Conservation (phyloP, 768 basidiomycete species). For the Leucosporidium scottii region DNA sequence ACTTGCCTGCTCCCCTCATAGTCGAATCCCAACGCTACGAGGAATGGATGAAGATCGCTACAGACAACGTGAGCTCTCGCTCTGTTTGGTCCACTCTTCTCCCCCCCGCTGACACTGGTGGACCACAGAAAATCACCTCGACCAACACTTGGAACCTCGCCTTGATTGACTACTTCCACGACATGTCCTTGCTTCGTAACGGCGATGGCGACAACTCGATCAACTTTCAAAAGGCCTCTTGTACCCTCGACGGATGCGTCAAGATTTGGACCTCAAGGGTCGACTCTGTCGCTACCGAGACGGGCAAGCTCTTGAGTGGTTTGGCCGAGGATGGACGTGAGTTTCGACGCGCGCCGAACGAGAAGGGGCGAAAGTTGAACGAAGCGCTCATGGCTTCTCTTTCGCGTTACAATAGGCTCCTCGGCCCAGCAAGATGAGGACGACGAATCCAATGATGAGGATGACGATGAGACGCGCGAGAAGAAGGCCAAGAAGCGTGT, state of each 20-base stretch:
- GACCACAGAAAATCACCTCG: conserved; percentile 87
- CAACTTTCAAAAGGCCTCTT: conserved; percentile 98
- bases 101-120: neutral
- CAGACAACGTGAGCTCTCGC: conserved; percentile 72
- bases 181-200: conserved; percentile 91
- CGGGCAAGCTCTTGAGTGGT: conserved; percentile 87
- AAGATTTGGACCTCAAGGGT: conserved; percentile 99
- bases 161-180: conserved; percentile 97
- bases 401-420: neutral
- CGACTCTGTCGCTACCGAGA: conserved; percentile 93
- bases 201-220: conserved; percentile 75
- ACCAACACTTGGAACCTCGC: conserved; percentile 97
- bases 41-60: conserved; percentile 99
- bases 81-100: neutral
- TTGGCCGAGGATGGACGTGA: conserved; percentile 61
- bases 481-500: conserved; percentile 52
- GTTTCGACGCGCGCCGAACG: neutral
- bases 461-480: conserved; percentile 56
- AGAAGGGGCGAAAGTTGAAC: no score
- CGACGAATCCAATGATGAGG: conserved; percentile 58
- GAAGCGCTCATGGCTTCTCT: neutral
- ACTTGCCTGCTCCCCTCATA: conserved; percentile 12
- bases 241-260: conserved; percentile 94
- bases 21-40: conserved; percentile 47
- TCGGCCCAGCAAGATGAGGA: conserved; percentile 54